A percentile compares a stretch with the other conserved stretches of the same genome.
Conservation (phyloP, 2,329 filamentous ascomycete species). For the Talaromyces atroroseus region DNA sequence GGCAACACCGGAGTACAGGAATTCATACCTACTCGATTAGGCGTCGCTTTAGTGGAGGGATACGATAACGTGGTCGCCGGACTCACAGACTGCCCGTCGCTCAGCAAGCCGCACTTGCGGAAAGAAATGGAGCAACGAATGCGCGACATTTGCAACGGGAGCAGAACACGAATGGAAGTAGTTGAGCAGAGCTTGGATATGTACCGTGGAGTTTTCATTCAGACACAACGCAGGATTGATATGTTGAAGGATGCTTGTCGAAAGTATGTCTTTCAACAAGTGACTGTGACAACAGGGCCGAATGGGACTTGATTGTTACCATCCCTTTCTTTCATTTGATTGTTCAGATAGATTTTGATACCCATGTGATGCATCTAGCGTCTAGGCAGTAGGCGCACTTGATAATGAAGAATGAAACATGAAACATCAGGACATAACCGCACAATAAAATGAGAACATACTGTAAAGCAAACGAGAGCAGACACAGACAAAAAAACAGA, state of each 20-base stretch:
- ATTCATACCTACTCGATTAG: constrained; percentile 87
- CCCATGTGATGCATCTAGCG: neutral
- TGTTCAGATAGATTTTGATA: neutral
- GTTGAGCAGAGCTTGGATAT: constrained; percentile 77
- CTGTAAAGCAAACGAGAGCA: neutral
- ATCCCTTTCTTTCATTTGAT: neutral
- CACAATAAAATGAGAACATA: neutral
- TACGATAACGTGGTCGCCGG: constrained; percentile 94
- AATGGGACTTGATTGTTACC: neutral
- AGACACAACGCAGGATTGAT: constrained; percentile 70
- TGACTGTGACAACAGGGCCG: constrained; percentile 1
- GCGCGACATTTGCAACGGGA: constrained; percentile 92
- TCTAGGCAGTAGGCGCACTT: neutral
- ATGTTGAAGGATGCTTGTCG: constrained; percentile 55
- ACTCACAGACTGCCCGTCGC: constrained; percentile 56
- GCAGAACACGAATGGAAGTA: constrained; percentile 66
- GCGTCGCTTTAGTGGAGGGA: constrained; percentile 84
- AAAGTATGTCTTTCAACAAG: constrained; percentile 43
- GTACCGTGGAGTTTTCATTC: constrained; percentile 80
- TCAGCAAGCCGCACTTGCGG: constrained; percentile 90
- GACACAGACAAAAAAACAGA: no score
- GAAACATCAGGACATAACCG: neutral
- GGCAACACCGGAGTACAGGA: constrained; percentile 55
- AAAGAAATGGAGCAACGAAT: constrained; percentile 98
- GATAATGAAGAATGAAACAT: neutral